Conservation (phyloP, 2,329 filamentous ascomycete species). For the Didymella pomorum region DNA sequence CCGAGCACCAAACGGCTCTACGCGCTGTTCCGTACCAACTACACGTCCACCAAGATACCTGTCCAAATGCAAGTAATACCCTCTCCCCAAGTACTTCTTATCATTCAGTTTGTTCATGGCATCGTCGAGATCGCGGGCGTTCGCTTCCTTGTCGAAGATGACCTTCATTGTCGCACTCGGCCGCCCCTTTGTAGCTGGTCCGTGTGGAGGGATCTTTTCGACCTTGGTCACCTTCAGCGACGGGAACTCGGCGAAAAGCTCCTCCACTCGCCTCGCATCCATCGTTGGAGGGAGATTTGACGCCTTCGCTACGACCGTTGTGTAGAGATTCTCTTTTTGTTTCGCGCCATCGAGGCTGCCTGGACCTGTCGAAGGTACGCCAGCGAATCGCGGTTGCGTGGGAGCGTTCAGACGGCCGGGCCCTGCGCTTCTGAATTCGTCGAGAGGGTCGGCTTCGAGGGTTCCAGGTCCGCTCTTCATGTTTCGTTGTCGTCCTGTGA, state of each 20-base stretch:
- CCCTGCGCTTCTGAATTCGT: slow-evolving; percentile 29
- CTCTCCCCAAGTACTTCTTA: slow-evolving; percentile 45
- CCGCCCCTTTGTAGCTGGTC: slow-evolving; percentile 29
- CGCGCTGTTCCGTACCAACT: slow-evolving; percentile 34
- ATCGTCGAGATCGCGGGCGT: slow-evolving; percentile 38
- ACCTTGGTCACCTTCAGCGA: slow-evolving; percentile 46
- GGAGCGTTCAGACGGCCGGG: slow-evolving; percentile 28
- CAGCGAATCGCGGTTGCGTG: slow-evolving; percentile 29
- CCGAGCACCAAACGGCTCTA: slow-evolving; percentile 43
- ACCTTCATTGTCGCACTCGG: slow-evolving; percentile 43
- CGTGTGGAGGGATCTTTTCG: slow-evolving; percentile 37
- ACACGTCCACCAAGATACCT: slow-evolving; percentile 40
- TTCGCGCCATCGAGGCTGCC: slow-evolving; percentile 26
- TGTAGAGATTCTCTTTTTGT: slow-evolving; percentile 38
- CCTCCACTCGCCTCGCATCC: slow-evolving; percentile 33
- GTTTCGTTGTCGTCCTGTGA: slow-evolving; percentile 38
- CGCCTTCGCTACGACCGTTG: slow-evolving; percentile 42
- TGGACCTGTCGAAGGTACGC: slow-evolving; percentile 22
- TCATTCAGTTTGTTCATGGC: slow-evolving; percentile 46
- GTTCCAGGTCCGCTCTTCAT: slow-evolving; percentile 48
- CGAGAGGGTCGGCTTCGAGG: slow-evolving; percentile 36
- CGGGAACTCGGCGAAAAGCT: slow-evolving; percentile 42
- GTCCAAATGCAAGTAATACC: slow-evolving; percentile 47
- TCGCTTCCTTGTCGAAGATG: slow-evolving; percentile 44
- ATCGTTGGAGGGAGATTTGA: slow-evolving; percentile 45